These are phyloP conservation scores for Cercophora samala DNA, from an alignment of 495 filamentous ascomycete species.

Conservation along the genomic window DNA sequence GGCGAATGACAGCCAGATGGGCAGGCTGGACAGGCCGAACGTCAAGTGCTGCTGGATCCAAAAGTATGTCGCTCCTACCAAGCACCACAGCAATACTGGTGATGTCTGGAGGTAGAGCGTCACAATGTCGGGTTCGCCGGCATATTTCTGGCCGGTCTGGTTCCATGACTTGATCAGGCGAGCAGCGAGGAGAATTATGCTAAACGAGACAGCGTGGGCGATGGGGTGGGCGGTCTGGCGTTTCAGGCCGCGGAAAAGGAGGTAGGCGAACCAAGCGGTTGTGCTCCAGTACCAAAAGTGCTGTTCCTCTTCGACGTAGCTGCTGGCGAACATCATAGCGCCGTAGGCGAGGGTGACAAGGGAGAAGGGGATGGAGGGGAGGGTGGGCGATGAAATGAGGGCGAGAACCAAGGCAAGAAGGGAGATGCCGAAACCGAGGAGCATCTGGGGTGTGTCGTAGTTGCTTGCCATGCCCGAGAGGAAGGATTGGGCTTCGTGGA, in stretches of 20 bases:
- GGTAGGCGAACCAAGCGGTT: conserved; percentile 68
- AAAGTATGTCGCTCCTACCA: conserved; percentile 68
- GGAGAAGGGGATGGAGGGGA: conserved; percentile 21
- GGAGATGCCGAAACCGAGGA: conserved; percentile 33
- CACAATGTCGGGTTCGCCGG: conserved; percentile 82
- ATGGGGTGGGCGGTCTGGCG: conserved; percentile 16
- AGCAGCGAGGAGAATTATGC: conserved; percentile 45
- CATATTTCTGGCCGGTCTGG: conserved; percentile 92
- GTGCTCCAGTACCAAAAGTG: conserved; percentile 96
- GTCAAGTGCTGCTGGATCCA: conserved; percentile 36
- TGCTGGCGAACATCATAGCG: conserved; percentile 94
- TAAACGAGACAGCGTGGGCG: conserved; percentile 17
- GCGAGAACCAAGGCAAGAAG: conserved; percentile 26
- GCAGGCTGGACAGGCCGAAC: conserved; percentile 35
- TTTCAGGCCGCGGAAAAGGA: conserved; percentile 53
- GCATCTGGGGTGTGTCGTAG: conserved; percentile 62
- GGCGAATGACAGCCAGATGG: conserved; percentile 25
- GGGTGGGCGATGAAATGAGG: conserved; percentile 19
- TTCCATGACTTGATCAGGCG: conserved; percentile 80
- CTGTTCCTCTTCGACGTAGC: conserved; percentile 96
- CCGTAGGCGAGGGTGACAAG: conserved; percentile 59
- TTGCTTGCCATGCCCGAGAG: conserved; percentile 89
- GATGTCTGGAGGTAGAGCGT: conserved; percentile 60
- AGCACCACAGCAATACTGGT: conserved; percentile 65
- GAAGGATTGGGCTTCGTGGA: conserved; percentile 62